These are phyloP conservation scores for Aspergillus calidoustus DNA, from an alignment of 2,329 filamentous ascomycete species.

Conservation along the genomic window DNA sequence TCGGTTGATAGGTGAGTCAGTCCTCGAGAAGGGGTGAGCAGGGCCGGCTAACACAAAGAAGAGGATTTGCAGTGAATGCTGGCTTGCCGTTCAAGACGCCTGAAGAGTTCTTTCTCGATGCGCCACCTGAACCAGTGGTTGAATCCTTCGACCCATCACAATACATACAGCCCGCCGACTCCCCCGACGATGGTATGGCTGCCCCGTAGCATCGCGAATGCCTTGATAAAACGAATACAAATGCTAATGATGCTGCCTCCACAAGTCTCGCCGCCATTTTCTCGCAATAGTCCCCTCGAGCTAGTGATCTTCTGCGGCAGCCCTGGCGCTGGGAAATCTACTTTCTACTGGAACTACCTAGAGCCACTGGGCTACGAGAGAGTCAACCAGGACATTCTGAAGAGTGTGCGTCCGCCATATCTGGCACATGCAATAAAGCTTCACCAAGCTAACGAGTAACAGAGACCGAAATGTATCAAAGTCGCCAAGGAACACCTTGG, in stretches of 20 bases:
- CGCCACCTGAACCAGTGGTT: conserved; percentile 67
- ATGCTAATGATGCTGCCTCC: conserved; percentile 6
- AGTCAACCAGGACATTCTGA: conserved; percentile 88
- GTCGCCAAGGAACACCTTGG: conserved; percentile 69
- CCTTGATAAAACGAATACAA: not conserved
- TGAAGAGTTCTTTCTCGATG: conserved; percentile 85
- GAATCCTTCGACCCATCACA: conserved; percentile 72
- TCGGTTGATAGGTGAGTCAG: conserved; percentile 59
- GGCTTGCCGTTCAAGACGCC: conserved; percentile 82
- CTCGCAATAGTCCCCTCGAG: conserved; percentile 70
- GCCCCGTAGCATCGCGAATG: not conserved
- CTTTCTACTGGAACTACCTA: conserved; percentile 80
- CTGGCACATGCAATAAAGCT: not conserved
- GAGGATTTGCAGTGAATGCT: conserved; percentile 84
- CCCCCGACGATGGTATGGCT: conserved; percentile 38
- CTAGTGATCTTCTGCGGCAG: conserved; percentile 86
- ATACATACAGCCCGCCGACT: conserved; percentile 50
- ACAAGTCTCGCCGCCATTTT: conserved; percentile 42
- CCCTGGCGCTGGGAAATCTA: conserved; percentile 89
- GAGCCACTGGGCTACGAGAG: conserved; percentile 79
- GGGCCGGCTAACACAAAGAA: conserved; percentile 31
- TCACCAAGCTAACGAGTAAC: conserved; percentile 18
- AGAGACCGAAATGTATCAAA: conserved; percentile 70
- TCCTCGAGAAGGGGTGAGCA: not conserved
- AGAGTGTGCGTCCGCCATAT: conserved; percentile 57